A percentile compares a stretch with the other conserved stretches of the same genome.
Conservation (phyloP, 495 filamentous ascomycete species). For the Cetradonia linearis region DNA sequence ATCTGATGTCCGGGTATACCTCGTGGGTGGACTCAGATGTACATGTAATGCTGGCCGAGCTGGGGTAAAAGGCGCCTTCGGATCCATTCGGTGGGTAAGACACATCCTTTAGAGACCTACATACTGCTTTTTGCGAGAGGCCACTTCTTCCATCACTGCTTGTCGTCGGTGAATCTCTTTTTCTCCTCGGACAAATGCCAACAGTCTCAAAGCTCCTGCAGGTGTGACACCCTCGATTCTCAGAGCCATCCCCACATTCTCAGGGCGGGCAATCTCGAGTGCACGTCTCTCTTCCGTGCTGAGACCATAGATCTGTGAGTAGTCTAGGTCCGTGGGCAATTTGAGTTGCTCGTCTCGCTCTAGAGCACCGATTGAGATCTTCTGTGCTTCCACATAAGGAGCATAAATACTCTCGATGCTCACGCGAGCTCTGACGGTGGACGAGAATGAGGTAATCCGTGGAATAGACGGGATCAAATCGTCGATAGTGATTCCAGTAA, state of each 20-base stretch:
- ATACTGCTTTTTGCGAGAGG: slow-evolving; percentile 19
- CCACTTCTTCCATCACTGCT: slow-evolving; percentile 15
- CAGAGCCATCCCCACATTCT: slow-evolving; percentile 78
- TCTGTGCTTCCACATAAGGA: slow-evolving; percentile 69
- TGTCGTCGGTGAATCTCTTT: slow-evolving; percentile 16
- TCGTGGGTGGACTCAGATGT: neutral
- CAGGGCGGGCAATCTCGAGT: slow-evolving; percentile 60
- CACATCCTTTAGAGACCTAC: slow-evolving; percentile 18
- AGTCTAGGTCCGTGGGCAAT: slow-evolving; percentile 71
- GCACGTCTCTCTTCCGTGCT: slow-evolving; percentile 65
- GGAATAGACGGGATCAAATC: slow-evolving; percentile 47
- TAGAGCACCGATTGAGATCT: slow-evolving; percentile 50
- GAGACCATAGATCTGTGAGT: slow-evolving; percentile 57
- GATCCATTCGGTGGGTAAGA: slow-evolving; percentile 2
- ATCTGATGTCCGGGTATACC: neutral
- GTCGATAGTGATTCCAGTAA: slow-evolving; percentile 45
- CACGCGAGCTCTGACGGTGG: slow-evolving; percentile 53
- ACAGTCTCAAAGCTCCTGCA: slow-evolving; percentile 37
- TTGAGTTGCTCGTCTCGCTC: slow-evolving; percentile 64
- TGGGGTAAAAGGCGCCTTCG: neutral
- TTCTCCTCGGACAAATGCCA: slow-evolving; percentile 35
- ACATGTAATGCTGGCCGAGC: no score
- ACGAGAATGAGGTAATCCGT: slow-evolving; percentile 41
- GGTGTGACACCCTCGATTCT: slow-evolving; percentile 71
- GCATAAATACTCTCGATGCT: slow-evolving; percentile 74